A percentile compares a stretch with the other conserved stretches of the same genome.
These are phyloP conservation scores for Priceomyces castillae DNA, from an alignment of 805 yeast genomes.

Conservation along the genomic window DNA sequence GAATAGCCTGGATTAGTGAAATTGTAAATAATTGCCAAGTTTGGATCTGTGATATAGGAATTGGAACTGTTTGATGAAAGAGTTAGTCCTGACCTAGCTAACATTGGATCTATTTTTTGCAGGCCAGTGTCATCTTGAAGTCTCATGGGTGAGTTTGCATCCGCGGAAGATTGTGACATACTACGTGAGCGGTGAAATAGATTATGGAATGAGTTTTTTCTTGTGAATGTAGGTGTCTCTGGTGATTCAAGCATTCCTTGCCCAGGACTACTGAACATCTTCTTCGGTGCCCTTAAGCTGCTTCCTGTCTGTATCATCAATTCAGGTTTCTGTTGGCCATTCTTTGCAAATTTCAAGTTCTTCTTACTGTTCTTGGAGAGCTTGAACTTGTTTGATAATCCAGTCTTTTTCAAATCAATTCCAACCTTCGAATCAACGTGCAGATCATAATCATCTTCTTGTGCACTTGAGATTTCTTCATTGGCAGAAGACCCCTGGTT, in stretches of 20 bases:
- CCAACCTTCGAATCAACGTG: constrained; percentile 4
- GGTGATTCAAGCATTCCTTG: constrained; percentile 8
- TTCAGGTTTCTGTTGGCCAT: constrained; percentile 21
- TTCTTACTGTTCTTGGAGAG: constrained; percentile 9
- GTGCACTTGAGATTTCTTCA: constrained; percentile 7
- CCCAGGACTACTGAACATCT: constrained; percentile 17
- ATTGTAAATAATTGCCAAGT: constrained; percentile 30
- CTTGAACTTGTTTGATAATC: constrained; percentile 10
- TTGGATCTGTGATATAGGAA: constrained; percentile 27
- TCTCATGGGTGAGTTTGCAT: constrained; percentile 5
- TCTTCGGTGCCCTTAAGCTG: constrained; percentile 22
- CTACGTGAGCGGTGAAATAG: constrained; percentile 30
- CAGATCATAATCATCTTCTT: constrained; percentile 12
- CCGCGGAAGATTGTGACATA: constrained; percentile 11
- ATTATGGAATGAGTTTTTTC: constrained; percentile 29
- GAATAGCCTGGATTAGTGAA: constrained; percentile 33
- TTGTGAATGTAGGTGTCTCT: constrained; percentile 10
- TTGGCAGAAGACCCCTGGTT: constrained; percentile 23
- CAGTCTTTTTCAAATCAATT: constrained; percentile 7
- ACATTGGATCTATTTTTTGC: constrained; percentile 7
- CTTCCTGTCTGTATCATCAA: constrained; percentile 30
- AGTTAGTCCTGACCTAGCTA: constrained; percentile 22
- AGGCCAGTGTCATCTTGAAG: constrained; percentile 14
- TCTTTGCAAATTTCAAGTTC: constrained; percentile 12
- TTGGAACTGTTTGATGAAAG: constrained; percentile 37